Evolutionary conservation across 208 protist species (phyloP), one percentile per base, ranked within the genome.

Genomic region (Leishmania amazonensis): DNA sequence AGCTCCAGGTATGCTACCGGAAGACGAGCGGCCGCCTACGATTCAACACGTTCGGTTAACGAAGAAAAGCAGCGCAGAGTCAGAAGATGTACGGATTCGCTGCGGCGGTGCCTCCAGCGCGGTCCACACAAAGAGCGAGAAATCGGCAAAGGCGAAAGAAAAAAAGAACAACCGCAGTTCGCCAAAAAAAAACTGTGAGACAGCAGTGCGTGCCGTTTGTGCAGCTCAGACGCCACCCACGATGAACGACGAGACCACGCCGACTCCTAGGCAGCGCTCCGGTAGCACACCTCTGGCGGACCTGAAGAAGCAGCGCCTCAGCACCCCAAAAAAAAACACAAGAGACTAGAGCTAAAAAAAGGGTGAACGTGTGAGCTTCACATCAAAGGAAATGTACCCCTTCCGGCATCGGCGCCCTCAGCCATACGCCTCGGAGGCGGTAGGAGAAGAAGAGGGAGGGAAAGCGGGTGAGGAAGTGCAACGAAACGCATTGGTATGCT

Each of bases 271-370:
- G 5, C 40, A 72, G 40, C 24, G 38, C 40, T 28, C 9, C 42
- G 65, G 65, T 47, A 72, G 19, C 35, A 72, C 4, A 72, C 21
- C 38, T 19, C 31, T 35, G 31, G 31, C 62, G 15, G 5, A 0
- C 31, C 31, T 68, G 62, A 68, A 68, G 40, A 3, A 24, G 17
- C 38, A 72, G 65, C 65, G 65, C 38, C 21, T 4, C 17, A 47
- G 31, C 38, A 49, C 40, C 7, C 38, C 17, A 72, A 72, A 40
- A 24, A 0, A 72, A 47, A 72, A 72, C 19, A 24, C 2, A 72
- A 47, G 65, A 72, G 2, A 72, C 64, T 68, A n/a, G 11, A 47
- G 38, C 40, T 72, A 17, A 72, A n/a, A 72, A 72, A n/a, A 72
- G 49, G 62, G 24, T 47, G 21, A 47, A 49, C 62, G 9, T 47